A percentile compares a stretch with the other conserved stretches of the same genome.
Evolutionary conservation across 2,329 filamentous ascomycete species (phyloP).

Genomic region (Colletotrichum nymphaeae): DNA sequence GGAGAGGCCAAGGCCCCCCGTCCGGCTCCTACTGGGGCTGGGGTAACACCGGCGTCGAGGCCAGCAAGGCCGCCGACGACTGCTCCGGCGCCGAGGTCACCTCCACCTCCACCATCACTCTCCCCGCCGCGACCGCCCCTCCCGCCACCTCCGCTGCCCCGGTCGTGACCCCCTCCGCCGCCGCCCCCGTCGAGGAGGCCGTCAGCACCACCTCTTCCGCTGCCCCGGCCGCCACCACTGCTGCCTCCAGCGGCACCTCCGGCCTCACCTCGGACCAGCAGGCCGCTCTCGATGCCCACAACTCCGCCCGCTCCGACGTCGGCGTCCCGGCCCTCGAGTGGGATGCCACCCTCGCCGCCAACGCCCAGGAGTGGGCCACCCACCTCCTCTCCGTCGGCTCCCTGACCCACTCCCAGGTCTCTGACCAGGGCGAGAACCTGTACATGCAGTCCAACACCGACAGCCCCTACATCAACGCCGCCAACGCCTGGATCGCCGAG

Average conservation of each 20-base stretch:
- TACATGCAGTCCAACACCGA: constrained; percentile 33
- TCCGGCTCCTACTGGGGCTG: constrained; percentile 28
- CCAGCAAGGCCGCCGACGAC: not conserved
- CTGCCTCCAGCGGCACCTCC: constrained; percentile 27
- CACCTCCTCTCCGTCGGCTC: constrained; percentile 32
- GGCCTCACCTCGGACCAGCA: constrained; percentile 28
- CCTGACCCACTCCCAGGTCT: constrained; percentile 32
- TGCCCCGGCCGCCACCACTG: constrained; percentile 10
- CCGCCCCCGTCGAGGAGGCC: constrained; percentile 14
- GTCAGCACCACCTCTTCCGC: constrained; percentile 37
- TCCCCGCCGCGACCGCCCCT: constrained; percentile 3
- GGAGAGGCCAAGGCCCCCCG: not conserved
- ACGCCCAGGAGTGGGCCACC: constrained; percentile 38
- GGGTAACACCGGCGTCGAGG: not conserved
- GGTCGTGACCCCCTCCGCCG: constrained; percentile 36
- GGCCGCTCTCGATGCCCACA: constrained; percentile 34
- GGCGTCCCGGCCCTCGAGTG: constrained; percentile 36
- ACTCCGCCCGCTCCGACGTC: constrained; percentile 32
- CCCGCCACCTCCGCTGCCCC: not conserved
- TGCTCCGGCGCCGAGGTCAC: not conserved
- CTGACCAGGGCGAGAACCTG: constrained; percentile 34
- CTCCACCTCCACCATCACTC: constrained; percentile 3
- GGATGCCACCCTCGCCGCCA: constrained; percentile 43
- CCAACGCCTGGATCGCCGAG: constrained; percentile 31
- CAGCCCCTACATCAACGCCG: constrained; percentile 28